Conservation (phyloP, 371 early-diverging fungal genomes). For the Mucor irregularis region DNA sequence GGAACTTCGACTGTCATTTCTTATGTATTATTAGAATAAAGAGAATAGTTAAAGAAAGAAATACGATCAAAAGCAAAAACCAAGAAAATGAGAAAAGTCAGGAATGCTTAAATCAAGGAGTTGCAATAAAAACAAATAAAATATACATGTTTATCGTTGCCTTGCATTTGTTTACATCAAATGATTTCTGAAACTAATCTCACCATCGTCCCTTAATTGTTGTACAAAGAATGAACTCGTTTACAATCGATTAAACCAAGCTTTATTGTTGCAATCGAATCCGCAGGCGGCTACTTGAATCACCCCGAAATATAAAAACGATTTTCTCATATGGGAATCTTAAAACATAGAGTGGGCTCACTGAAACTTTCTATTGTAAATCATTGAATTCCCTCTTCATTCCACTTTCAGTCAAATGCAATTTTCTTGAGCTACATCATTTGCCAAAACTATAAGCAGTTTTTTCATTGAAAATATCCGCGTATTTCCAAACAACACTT, state of each 20-base stretch:
- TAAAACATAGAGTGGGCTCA: constrained; percentile 10
- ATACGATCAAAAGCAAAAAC: not conserved
- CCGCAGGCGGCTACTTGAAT: too few relatives aligned
- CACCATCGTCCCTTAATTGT: too few relatives aligned
- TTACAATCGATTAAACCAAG: too few relatives aligned
- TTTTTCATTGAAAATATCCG: constrained; percentile 3
- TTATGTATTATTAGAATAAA: not conserved
- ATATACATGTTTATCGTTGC: not conserved
- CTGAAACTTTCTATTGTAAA: constrained; percentile 12
- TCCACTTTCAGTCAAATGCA: constrained; percentile 7
- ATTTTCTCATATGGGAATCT: too few relatives aligned
- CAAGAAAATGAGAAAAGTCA: not conserved
- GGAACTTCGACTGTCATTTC: not conserved
- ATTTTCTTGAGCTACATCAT: constrained; percentile 9
- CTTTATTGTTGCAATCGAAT: too few relatives aligned
- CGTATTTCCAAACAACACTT: constrained; percentile 3
- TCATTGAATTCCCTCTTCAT: constrained; percentile 5
- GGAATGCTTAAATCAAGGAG: too few relatives aligned
- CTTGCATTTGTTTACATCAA: not conserved
- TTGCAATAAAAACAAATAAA: not conserved
- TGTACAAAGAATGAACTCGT: not conserved
- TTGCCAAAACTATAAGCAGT: constrained; percentile 4
- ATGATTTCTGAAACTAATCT: not conserved
- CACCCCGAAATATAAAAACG: too few relatives aligned
- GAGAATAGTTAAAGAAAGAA: too few relatives aligned